Base-by-base conservation (phyloP, 371 early-diverging fungal species). In the Choanephora cucurbitarum region DNA sequence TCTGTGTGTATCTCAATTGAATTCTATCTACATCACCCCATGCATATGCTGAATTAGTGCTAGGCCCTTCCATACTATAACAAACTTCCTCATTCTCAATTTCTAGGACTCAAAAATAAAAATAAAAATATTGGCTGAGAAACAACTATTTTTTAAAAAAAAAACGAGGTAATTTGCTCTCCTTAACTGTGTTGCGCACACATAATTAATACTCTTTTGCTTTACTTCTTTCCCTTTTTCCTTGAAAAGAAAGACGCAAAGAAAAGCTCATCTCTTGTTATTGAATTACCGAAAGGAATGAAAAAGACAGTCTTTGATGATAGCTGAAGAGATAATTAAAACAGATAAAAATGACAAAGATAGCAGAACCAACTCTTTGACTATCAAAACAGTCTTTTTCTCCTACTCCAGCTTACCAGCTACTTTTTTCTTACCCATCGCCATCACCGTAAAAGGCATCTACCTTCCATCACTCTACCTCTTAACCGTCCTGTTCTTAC, bases 291-390 rank as follows among this genome's bases (percentile, higher is more conserved):
- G 37, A 3, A 44, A 44, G 33, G 33, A 14, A 41, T 46, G 24
- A 31, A 40, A 48, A 19, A 31, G 5, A 41, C 22, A 56, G 31
- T 18, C n/a, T 31, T 21, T 33, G 31, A 57, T 49, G 57, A 44
- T 19, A 42, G 37, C 32, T 43, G 41, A 32, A 37, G 19, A 39
- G 42, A 18, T 44, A 44, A 40, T 46, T 44, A 44, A 57, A 13
- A 41, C 21, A 41, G 47, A 55, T 40, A 55, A 31, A 60, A 40
- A 60, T 50, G 28, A 60, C 60, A 39, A 53, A 44, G 49, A 53
- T 54, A 54, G 55, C 54, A 3, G 28, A 28, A 28, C 28, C 28
- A 28, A 28, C 28, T 28, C 28, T 28, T 28, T 28, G 7, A 28
- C 28, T 28, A 28, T 28, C 28, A 28, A 28, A 28, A 28, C 28